Evolutionary conservation across 2,329 filamentous ascomycete genomes (phyloP).

Genomic region (Clarireedia paspali): DNA sequence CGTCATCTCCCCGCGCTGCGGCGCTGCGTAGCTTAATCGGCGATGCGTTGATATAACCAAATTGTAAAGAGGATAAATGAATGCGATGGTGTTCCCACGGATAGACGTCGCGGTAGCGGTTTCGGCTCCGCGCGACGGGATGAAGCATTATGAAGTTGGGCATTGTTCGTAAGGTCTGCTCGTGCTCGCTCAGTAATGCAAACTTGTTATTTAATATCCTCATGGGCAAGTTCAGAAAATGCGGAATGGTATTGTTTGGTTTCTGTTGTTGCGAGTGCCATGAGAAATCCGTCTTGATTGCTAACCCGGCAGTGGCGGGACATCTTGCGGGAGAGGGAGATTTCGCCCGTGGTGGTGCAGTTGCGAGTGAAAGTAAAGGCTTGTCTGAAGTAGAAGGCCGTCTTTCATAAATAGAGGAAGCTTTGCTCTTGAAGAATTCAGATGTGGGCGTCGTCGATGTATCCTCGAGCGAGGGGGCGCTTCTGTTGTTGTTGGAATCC

Average conservation of each 20-base stretch:
- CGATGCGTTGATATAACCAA: constrained; percentile 72
- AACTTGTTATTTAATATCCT: constrained; percentile 7
- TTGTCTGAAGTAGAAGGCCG: constrained; percentile 3
- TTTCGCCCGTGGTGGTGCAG: not conserved
- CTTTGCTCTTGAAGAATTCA: not conserved
- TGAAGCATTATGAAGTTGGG: constrained; percentile 7
- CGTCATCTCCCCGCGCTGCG: constrained; percentile 18
- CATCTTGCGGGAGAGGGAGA: not conserved
- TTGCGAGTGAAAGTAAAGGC: constrained; percentile 1
- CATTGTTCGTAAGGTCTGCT: not conserved
- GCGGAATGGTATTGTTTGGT: not conserved
- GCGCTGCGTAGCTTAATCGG: constrained; percentile 37
- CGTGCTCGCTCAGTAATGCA: constrained; percentile 6
- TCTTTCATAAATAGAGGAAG: not conserved
- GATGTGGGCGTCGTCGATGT: not conserved
- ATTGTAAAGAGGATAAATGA: constrained; percentile 66
- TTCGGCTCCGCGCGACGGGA: constrained; percentile 39
- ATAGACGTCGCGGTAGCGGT: constrained; percentile 82
- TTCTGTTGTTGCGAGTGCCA: not conserved
- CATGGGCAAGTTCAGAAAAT: not conserved
- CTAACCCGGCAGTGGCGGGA: not conserved
- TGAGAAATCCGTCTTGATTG: constrained; percentile 1
- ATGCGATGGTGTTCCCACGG: constrained; percentile 82
- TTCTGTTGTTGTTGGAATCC: not conserved
- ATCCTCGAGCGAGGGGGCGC: not conserved